Conservation (phyloP, 1,284 basidiomycete species). For the Leccinum griseonigrum region DNA sequence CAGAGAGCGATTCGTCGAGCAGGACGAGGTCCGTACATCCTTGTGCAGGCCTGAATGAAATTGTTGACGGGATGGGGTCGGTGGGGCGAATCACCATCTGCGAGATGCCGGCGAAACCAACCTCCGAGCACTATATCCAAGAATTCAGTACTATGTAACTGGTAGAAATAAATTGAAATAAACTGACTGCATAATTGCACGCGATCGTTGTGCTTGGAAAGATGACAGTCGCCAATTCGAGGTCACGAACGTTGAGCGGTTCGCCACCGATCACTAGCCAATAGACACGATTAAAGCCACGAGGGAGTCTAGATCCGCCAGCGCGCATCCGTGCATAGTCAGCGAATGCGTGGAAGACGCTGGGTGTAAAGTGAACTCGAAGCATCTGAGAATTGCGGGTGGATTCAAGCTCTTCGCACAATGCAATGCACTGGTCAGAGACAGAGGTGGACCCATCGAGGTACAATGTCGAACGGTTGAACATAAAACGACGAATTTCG, state of each 20-base stretch:
- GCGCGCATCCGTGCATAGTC: conserved; percentile 23
- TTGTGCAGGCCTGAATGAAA: conserved; percentile 27
- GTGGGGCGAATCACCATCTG: conserved; percentile 28
- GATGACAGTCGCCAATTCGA: conserved; percentile 22
- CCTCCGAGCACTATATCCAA: conserved; percentile 26
- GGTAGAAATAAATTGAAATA: not conserved
- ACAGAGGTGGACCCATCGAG: conserved; percentile 27
- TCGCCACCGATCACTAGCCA: conserved; percentile 33
- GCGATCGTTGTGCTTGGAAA: conserved; percentile 29
- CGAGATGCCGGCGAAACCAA: conserved; percentile 32
- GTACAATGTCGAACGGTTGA: conserved; percentile 30
- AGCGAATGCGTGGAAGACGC: conserved; percentile 29
- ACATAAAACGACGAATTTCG: conserved; percentile 33
- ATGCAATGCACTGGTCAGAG: conserved; percentile 23
- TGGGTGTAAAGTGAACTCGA: conserved; percentile 30
- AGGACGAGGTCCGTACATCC: conserved; percentile 29
- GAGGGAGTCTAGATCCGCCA: conserved; percentile 18
- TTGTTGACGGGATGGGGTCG: conserved; percentile 24
- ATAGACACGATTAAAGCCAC: conserved; percentile 29
- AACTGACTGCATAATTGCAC: conserved; percentile 32
- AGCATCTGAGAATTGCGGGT: conserved; percentile 23
- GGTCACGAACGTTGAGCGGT: conserved; percentile 20
- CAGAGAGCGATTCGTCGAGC: conserved; percentile 22
- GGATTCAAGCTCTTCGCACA: conserved; percentile 28
- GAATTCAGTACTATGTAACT: not conserved